Percentiles rank a stretch among this genome's conserved stretches.
Evolutionary conservation across 371 early-diverging fungal species (phyloP).

Genomic region (Rhizopus stolonifer): DNA sequence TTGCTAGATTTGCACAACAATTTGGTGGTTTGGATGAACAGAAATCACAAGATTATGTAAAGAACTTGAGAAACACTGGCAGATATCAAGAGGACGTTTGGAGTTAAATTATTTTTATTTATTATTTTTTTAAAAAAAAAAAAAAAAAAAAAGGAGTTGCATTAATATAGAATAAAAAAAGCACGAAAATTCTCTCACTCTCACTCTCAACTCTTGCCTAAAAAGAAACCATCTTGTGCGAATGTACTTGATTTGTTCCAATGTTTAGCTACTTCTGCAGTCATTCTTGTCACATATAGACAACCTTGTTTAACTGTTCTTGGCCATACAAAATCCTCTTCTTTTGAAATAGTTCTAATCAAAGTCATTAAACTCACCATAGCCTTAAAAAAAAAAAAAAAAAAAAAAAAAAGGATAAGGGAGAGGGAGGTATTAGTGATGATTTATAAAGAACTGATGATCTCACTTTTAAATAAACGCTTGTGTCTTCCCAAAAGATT

Average conservation of each 20-base stretch:
- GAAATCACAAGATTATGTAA: constrained; percentile 74
- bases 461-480: constrained; percentile 42
- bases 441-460: no score
- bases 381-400: constrained; percentile 19
- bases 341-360: constrained; percentile 39
- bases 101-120: constrained; percentile 51
- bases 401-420: not conserved
- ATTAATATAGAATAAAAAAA: no score
- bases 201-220: constrained; percentile 15
- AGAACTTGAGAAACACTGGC: constrained; percentile 75
- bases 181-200: not conserved
- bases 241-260: constrained; percentile 44
- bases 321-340: constrained; percentile 46
- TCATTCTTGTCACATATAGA: constrained; percentile 47
- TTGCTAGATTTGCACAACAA: constrained; percentile 66
- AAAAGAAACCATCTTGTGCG: constrained; percentile 37
- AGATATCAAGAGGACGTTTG: constrained; percentile 97
- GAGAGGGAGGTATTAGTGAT: no score
- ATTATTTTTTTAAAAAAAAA: no score
- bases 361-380: constrained; percentile 44
- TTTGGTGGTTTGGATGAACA: constrained; percentile 71
- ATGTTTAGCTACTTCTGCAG: constrained; percentile 48
- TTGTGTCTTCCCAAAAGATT: constrained; percentile 44
- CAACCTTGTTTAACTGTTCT: constrained; percentile 47
- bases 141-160: no score